Evolutionary conservation across 768 basidiomycete genomes (phyloP).

Genomic region (Melanogaster broomeanus): DNA sequence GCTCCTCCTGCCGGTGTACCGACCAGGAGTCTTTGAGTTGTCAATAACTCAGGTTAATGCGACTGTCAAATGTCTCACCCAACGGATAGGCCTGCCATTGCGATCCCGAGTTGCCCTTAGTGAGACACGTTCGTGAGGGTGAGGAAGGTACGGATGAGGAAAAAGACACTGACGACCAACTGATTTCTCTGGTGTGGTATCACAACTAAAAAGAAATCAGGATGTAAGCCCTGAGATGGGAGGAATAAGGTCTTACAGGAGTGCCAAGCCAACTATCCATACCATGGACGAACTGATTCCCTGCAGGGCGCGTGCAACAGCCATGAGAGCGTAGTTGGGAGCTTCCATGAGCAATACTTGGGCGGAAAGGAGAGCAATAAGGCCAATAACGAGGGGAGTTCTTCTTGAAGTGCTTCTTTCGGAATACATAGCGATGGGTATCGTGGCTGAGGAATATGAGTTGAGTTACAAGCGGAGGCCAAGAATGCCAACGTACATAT

Average conservation of each 20-base stretch:
- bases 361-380: conserved; percentile 50
- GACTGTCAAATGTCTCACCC: conserved; percentile 38
- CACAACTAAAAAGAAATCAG: conserved; percentile 45
- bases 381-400: conserved; percentile 50
- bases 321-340: conserved; percentile 56
- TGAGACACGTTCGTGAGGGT: background rate
- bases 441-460: conserved; percentile 45
- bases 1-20: conserved; percentile 61
- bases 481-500: conserved; percentile 40
- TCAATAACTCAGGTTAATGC: background rate
- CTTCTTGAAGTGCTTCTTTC: conserved; percentile 50
- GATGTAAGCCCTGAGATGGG: background rate
- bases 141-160: background rate
- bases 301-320: conserved; percentile 57
- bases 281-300: conserved; percentile 61
- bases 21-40: conserved; percentile 42
- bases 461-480: conserved; percentile 1
- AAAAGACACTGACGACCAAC: conserved; percentile 46
- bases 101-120: conserved; percentile 59
- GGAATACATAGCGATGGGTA: conserved; percentile 57
- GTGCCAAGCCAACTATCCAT: conserved; percentile 62
- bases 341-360: conserved; percentile 68
- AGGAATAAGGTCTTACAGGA: conserved; percentile 45
- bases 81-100: conserved; percentile 57
- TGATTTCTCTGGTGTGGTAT: conserved; percentile 48